phyloP scores from a whole-genome alignment of 176 grass and related monocot species.

The Triticum monococcum region DNA sequence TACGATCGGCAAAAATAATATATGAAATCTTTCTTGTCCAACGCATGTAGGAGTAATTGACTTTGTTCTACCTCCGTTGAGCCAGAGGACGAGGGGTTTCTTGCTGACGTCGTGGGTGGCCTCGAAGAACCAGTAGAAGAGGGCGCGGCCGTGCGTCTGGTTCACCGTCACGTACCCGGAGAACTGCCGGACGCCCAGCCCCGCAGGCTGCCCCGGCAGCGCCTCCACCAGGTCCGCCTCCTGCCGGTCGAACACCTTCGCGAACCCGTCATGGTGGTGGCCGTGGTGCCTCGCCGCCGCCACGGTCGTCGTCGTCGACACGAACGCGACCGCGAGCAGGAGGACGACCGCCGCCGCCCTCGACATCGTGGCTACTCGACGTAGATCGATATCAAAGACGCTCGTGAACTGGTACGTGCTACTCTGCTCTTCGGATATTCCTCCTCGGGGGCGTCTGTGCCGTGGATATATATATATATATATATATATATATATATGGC shows the following conservation, averaged over 20 bases:
- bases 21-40: too few species aligned
- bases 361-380: background rate
- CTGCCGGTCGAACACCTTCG: conserved; percentile 38
- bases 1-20: too few species aligned
- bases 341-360: background rate
- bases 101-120: conserved; percentile 43
- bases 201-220: conserved; percentile 61
- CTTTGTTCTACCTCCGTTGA: background rate
- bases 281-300: background rate
- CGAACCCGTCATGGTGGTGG: background rate
- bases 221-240: conserved; percentile 49
- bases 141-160: conserved; percentile 63
- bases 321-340: background rate
- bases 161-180: conserved; percentile 82
- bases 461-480: background rate
- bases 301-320: background rate
- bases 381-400: background rate
- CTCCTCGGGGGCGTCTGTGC: background rate
- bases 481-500: background rate
- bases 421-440: background rate
- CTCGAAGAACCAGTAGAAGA: conserved; percentile 96
- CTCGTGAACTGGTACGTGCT: background rate
- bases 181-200: conserved; percentile 58
- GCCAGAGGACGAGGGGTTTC: conserved; percentile 53
- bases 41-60: too few species aligned